Evolutionary conservation across 306 rosid genomes (phyloP).

Genomic region (Vicia faba): DNA sequence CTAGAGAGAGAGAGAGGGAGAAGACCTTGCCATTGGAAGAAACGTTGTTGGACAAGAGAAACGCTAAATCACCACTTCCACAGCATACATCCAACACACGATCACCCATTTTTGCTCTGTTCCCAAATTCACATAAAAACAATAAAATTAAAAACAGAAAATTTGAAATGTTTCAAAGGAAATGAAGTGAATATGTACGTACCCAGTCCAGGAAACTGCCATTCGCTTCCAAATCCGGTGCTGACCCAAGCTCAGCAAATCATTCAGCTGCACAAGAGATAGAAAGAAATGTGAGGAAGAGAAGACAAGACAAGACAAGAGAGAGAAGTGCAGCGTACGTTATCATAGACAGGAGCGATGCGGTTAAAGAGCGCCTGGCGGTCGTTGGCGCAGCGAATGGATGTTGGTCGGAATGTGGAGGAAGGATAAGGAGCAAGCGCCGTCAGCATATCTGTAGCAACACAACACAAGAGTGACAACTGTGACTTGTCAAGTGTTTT

Average conservation of each 20-base stretch:
- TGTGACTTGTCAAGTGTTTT: not conserved
- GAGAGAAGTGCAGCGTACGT: constrained; percentile 40
- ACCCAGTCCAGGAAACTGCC: constrained; percentile 88
- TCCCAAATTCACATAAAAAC: constrained; percentile 24
- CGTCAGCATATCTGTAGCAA: constrained; percentile 24
- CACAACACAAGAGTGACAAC: not conserved
- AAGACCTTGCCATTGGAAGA: constrained; percentile 61
- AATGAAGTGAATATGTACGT: not conserved
- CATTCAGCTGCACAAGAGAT: constrained; percentile 57
- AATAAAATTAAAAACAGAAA: not conserved
- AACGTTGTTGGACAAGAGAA: constrained; percentile 76
- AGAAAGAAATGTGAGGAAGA: not conserved
- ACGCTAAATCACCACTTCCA: constrained; percentile 90
- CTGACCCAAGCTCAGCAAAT: constrained; percentile 82
- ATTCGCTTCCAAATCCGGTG: constrained; percentile 92
- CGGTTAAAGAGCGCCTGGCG: constrained; percentile 77
- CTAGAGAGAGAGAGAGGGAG: too few species aligned
- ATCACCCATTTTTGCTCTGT: constrained; percentile 73
- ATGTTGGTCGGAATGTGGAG: constrained; percentile 40
- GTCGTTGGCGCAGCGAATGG: constrained; percentile 50
- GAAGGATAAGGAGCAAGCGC: constrained; percentile 29
- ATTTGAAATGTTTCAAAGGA: not conserved
- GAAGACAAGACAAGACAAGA: not conserved
- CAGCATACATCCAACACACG: constrained; percentile 87
- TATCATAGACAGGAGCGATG: constrained; percentile 86